phyloP scores from a whole-genome alignment of 495 filamentous ascomycete genomes.

The Tuber magnatum region DNA sequence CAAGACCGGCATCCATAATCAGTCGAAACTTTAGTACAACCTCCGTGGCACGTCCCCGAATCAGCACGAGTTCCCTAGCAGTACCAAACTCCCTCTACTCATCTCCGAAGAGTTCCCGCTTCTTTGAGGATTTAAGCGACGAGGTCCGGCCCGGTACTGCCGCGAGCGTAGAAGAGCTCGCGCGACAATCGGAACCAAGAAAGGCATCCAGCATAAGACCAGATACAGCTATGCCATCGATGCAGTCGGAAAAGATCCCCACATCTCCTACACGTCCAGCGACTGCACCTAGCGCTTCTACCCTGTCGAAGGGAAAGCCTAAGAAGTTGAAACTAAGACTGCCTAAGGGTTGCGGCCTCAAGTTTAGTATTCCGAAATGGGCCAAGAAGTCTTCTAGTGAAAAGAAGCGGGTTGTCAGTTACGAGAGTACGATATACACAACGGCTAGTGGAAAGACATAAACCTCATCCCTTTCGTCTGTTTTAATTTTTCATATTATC shows the following conservation, averaged over 20 bases:
- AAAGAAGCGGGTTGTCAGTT: not conserved
- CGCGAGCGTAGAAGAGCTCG: slow-evolving; percentile 14
- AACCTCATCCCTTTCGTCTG: not conserved
- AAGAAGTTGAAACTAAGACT: not conserved
- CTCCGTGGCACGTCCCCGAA: not conserved
- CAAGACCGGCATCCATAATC: not conserved
- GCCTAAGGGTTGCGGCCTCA: not conserved
- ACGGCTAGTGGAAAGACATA: not conserved
- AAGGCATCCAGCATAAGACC: not conserved
- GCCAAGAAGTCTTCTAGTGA: not conserved
- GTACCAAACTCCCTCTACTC: slow-evolving; percentile 7
- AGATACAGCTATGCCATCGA: not conserved
- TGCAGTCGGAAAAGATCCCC: not conserved
- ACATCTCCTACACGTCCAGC: not conserved
- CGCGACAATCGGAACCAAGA: not conserved
- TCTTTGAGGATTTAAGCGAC: slow-evolving; percentile 26
- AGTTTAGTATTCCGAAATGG: not conserved
- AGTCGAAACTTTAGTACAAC: not conserved
- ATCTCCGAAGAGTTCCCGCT: slow-evolving; percentile 24
- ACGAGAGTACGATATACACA: not conserved
- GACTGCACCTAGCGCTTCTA: not conserved
- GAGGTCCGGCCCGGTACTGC: slow-evolving; percentile 15
- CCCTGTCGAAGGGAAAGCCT: not conserved
- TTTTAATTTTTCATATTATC: not conserved
- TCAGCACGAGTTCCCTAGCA: not conserved